Conservation (phyloP, 495 filamentous ascomycete species). For the Mytilinidion resinicola region DNA sequence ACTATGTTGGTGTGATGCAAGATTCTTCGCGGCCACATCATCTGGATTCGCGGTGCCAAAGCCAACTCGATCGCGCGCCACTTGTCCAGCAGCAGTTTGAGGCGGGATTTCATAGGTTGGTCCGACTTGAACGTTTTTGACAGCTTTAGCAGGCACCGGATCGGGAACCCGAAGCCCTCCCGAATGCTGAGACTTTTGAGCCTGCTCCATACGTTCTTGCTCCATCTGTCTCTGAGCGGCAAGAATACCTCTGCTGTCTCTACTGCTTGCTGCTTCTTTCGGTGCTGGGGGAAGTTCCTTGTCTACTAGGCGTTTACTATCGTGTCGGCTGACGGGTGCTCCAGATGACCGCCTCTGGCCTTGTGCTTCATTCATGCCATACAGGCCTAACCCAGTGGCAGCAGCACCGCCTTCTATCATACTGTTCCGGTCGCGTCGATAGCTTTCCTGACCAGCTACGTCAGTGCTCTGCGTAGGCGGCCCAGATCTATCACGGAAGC, state of each 20-base stretch:
- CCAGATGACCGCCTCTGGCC: slow-evolving; percentile 4
- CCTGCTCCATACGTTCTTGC: slow-evolving; percentile 23
- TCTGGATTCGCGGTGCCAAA: slow-evolving; percentile 19
- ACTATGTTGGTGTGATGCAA: slow-evolving; percentile 18
- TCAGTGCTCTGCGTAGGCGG: background rate
- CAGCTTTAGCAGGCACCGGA: slow-evolving; percentile 16
- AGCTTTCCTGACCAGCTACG: background rate
- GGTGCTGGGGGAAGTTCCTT: slow-evolving; percentile 26
- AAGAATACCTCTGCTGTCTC: slow-evolving; percentile 23
- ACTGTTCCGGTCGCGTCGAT: slow-evolving; percentile 9
- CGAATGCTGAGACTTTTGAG: slow-evolving; percentile 2
- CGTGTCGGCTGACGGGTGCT: slow-evolving; percentile 14
- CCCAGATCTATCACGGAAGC: slow-evolving; percentile 20
- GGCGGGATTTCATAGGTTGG: slow-evolving; percentile 23
- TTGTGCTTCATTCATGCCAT: slow-evolving; percentile 10
- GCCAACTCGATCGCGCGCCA: slow-evolving; percentile 26
- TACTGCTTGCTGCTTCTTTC: background rate
- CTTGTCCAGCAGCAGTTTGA: slow-evolving; percentile 20
- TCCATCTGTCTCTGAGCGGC: slow-evolving; percentile 28
- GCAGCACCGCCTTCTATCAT: background rate
- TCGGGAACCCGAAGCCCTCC: slow-evolving; percentile 16
- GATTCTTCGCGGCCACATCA: background rate
- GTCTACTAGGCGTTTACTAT: slow-evolving; percentile 15
- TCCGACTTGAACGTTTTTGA: slow-evolving; percentile 14
- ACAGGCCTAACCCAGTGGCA: slow-evolving; percentile 22